Conservation (phyloP, 768 basidiomycete species). For the Strobilomyces dryophilus region DNA sequence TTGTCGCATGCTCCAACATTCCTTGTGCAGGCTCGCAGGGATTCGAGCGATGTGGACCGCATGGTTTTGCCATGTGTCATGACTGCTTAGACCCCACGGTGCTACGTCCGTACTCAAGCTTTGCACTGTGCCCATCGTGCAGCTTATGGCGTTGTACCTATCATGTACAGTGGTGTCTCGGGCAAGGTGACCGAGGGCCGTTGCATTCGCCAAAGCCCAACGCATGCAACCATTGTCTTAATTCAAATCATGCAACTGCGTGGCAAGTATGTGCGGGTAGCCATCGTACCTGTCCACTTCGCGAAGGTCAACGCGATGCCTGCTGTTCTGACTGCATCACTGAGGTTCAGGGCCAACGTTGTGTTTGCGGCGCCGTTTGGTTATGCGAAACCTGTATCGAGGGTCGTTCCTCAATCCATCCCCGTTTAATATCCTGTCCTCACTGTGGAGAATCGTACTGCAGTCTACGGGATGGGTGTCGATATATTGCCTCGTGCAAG, state of each 20-base stretch:
- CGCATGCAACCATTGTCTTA: not conserved
- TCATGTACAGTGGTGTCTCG: not conserved
- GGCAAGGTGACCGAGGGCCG: not conserved
- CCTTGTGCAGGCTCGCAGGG: not conserved
- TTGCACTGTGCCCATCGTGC: not conserved
- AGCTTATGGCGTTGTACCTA: not conserved
- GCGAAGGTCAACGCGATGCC: too few species aligned
- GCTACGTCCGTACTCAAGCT: rapidly evolving
- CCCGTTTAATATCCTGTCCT: too few species aligned
- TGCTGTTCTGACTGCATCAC: too few species aligned
- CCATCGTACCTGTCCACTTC: too few species aligned
- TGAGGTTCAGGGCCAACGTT: too few species aligned
- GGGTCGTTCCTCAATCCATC: too few species aligned
- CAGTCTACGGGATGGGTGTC: too few species aligned
- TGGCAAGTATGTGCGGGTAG: not conserved
- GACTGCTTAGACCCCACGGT: not conserved
- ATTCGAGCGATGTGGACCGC: not conserved
- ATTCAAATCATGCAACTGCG: not conserved
- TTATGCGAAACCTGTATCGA: too few species aligned
- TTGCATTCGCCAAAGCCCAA: not conserved
- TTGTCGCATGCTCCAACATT: not conserved
- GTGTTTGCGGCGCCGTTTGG: too few species aligned
- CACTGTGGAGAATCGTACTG: too few species aligned
- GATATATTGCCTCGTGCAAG: too few species aligned
- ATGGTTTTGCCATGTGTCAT: not conserved